phyloP scores from a whole-genome alignment of 208 protist genomes.

The Acanthamoeba culbertsoni region DNA sequence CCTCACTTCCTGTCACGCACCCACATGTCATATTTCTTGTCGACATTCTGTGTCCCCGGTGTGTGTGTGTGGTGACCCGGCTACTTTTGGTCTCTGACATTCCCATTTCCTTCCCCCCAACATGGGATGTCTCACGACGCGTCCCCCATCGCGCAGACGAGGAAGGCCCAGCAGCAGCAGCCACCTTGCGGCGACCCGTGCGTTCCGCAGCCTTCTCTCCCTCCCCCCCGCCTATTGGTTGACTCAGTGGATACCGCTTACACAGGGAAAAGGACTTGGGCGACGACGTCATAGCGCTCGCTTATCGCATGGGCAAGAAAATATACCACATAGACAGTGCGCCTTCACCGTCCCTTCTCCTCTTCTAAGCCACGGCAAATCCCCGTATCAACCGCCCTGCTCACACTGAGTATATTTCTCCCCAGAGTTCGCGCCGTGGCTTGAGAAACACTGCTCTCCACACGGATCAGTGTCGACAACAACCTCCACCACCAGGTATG shows the following conservation, averaged over 20 bases:
- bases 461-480: not conserved
- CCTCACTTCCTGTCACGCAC: not conserved
- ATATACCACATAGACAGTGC: conserved; percentile 35
- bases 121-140: too few species aligned
- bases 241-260: too few species aligned
- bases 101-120: too few species aligned
- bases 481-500: not conserved
- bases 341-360: not conserved
- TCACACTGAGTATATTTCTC: not conserved
- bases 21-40: not conserved
- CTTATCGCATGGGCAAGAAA: conserved; percentile 27
- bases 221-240: too few species aligned
- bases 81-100: too few species aligned
- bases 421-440: conserved; percentile 13
- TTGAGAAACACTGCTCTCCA: not conserved
- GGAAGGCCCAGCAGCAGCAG: not conserved
- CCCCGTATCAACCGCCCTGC: not conserved
- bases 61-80: too few species aligned
- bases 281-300: not conserved
- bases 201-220: not conserved
- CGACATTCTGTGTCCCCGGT: too few species aligned
- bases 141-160: not conserved
- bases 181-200: not conserved
- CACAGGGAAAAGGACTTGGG: not conserved
- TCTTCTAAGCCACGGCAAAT: not conserved